Percentiles rank a stretch among this genome's conserved stretches.
Conservation (phyloP, 2,329 filamentous ascomycete species). For the Neurospora sp. region DNA sequence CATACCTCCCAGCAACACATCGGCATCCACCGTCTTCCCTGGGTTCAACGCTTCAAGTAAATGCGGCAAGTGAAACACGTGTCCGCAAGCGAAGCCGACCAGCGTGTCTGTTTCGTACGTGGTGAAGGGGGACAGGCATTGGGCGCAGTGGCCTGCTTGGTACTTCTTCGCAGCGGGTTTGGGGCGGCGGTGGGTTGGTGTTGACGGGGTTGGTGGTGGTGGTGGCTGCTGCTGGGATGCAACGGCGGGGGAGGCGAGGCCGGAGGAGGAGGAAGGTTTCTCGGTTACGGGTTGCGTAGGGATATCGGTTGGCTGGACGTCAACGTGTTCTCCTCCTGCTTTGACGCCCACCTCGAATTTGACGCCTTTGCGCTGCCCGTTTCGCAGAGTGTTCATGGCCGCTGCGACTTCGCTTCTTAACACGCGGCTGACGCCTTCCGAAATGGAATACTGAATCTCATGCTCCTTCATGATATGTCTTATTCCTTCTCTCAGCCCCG, state of each 20-base stretch:
- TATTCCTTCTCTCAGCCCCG: slow-evolving; percentile 79
- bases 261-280: slow-evolving; percentile 3
- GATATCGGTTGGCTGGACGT: slow-evolving; percentile 32
- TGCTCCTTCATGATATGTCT: slow-evolving; percentile 90
- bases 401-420: slow-evolving; percentile 76
- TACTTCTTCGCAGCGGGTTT: slow-evolving; percentile 24
- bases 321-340: slow-evolving; percentile 25
- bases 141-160: slow-evolving; percentile 47
- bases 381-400: slow-evolving; percentile 71
- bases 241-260: neutral
- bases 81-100: slow-evolving; percentile 71
- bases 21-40: slow-evolving; percentile 35
- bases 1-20: slow-evolving; percentile 31
- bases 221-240: neutral
- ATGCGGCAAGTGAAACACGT: slow-evolving; percentile 70
- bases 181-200: neutral
- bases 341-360: slow-evolving; percentile 68
- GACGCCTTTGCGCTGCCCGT: slow-evolving; percentile 72
- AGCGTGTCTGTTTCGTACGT: slow-evolving; percentile 60
- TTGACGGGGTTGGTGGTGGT: neutral
- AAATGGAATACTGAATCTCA: slow-evolving; percentile 90
- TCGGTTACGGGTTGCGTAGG: slow-evolving; percentile 17
- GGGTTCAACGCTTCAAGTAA: slow-evolving; percentile 46
- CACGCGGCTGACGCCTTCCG: slow-evolving; percentile 77
- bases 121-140: slow-evolving; percentile 45